Evolutionary conservation across 106 monocot genomes (phyloP).

Genomic region (Posidonia australis): DNA sequence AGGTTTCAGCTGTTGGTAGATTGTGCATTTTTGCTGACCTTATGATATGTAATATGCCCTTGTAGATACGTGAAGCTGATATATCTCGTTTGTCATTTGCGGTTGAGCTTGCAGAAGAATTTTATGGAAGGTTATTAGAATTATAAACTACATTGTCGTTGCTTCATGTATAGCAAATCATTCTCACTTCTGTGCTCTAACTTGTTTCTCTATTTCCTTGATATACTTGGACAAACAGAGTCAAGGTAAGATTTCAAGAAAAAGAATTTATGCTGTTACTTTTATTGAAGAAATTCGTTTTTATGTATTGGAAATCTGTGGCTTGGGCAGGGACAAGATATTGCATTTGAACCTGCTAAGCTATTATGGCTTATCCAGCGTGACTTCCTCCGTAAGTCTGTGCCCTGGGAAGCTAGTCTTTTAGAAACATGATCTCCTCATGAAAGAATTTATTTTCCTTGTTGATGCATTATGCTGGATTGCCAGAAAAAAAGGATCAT

Average conservation of each 20-base stretch:
- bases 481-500: neutral
- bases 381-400: slow-evolving; percentile 96
- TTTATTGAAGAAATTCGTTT: neutral
- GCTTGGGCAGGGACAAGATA: slow-evolving; percentile 77
- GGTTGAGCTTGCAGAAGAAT: slow-evolving; percentile 99
- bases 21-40: neutral
- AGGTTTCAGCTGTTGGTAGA: too few relatives aligned
- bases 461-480: neutral
- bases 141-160: neutral
- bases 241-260: slow-evolving; percentile 2
- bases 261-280: neutral
- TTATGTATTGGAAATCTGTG: neutral
- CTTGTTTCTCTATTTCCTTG: neutral
- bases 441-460: neutral
- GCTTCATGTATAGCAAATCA: neutral
- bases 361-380: slow-evolving; percentile 99
- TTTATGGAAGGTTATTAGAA: slow-evolving; percentile 74
- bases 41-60: neutral
- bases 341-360: slow-evolving; percentile 97
- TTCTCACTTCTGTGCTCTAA: neutral
- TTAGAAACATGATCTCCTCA: neutral
- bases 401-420: neutral
- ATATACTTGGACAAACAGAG: neutral
- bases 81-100: slow-evolving; percentile 81
- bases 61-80: slow-evolving; percentile 30